Evolutionary conservation across 768 basidiomycete genomes (phyloP), one percentile per base, ranked within the genome.

Genomic region (Lepiota venenata): DNA sequence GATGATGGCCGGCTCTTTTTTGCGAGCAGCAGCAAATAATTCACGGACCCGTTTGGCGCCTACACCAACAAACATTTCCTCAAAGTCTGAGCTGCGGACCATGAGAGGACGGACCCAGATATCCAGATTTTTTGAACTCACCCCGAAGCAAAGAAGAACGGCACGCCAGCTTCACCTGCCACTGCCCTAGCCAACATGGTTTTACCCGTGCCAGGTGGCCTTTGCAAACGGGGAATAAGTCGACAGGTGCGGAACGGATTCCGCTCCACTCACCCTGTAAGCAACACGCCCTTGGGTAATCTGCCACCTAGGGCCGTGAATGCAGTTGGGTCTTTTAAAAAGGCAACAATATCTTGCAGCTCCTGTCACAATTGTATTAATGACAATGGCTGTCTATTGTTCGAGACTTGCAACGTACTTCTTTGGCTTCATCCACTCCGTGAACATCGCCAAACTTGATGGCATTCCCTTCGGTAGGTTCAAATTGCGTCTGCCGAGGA

Each of bases 81-180:
- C 96, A 59, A 98, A 98, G 64, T 97, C 94, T 47, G 92, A 92
- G 10, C 87, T 89, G 52, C 10, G 60, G 40, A 51, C 43, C 49
- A 46, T 60, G 42, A 48, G 48, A 47, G 44, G 56, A 40, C 15
- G 8, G 21, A 57, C 37, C 36, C 2, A 40, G 52, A 40, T 16
- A 38, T 56, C 35, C 32, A 15, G 3, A 56, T 47, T 43, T 4
- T 25, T 36, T 42, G 10, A 44, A 62, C 78, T 62, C 64, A 86
- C 85, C 96, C 97, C 32, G 91, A 93, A 35, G 96, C 93, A 64
- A 95, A 97, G 69, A 98, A 86, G 77, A 99, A 99, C 0, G 94
- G 93, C 39, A 99, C 97, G 14, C 89, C 95, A 14, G 97, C 97
- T 74, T 99, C 97, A 44, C 97, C 97, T 2, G 97, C 97, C 5